These are phyloP conservation scores for Xylariaceae sp. DNA, from an alignment of 2,329 filamentous ascomycete genomes.

Conservation along the genomic window DNA sequence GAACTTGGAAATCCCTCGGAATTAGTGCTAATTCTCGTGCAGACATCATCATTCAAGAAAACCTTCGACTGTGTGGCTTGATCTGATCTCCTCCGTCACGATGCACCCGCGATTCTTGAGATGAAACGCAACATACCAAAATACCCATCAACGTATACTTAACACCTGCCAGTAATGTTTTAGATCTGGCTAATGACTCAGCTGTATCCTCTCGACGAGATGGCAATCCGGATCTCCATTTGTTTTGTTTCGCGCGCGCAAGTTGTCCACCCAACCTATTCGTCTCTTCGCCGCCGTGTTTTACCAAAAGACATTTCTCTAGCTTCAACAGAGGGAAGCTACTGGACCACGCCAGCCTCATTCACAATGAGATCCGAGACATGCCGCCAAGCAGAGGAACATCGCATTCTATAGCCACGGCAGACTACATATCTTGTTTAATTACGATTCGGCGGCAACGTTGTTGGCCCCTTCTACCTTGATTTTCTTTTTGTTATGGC, in stretches of 20 bases:
- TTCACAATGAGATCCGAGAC: conserved; percentile 22
- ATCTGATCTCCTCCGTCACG: conserved; percentile 59
- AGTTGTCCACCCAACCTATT: conserved; percentile 19
- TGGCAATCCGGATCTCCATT: conserved; percentile 28
- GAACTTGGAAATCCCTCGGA: background rate
- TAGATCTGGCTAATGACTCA: conserved; percentile 33
- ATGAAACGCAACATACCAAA: conserved; percentile 16
- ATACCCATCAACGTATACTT: conserved; percentile 27
- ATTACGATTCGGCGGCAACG: conserved; percentile 39
- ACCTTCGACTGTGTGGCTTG: conserved; percentile 91
- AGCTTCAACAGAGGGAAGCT: conserved; percentile 19
- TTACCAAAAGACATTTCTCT: conserved; percentile 22
- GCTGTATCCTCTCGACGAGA: conserved; percentile 27
- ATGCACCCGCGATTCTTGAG: conserved; percentile 5
- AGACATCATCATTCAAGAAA: conserved; percentile 99
- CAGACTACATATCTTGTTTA: conserved; percentile 49
- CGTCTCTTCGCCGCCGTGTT: conserved; percentile 22
- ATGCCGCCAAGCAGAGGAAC: conserved; percentile 21
- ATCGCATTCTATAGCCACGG: conserved; percentile 35
- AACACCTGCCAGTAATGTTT: conserved; percentile 30
- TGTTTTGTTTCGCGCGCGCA: conserved; percentile 30
- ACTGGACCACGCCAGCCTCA: conserved; percentile 22
- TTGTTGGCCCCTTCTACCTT: conserved; percentile 26
- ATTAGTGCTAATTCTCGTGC: conserved; percentile 37
- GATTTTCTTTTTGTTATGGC: conserved; percentile 29